Evolutionary conservation across 345 rosid species (phyloP), one percentile per base, ranked within the genome.

Genomic region (Salix suchowensis): DNA sequence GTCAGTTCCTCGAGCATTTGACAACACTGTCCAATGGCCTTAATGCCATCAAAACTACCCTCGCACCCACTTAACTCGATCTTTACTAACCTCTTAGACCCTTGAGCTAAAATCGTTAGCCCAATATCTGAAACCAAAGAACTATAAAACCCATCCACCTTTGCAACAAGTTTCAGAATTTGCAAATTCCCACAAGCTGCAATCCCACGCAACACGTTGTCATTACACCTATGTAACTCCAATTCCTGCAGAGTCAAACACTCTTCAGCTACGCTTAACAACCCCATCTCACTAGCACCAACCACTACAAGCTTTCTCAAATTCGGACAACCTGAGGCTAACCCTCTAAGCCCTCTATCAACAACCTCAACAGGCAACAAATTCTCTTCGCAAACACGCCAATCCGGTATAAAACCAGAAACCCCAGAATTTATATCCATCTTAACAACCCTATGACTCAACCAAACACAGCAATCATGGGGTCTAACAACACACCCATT

Each of bases 1-100:
- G 91, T 82, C 78, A 96, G 81, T 73, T 94, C 98, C 86, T 96
- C 99, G 1, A 94, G 89, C 99, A 96, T 92, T 68, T 88, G 96
- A 74, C 99, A 96, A 76, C 98, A 94, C 79, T 90, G 91, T 3
- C 97, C 99, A 23, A 96, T 88, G 6, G 97, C 98, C 78, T 91
- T 96, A 46, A 94, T 85, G 88, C 99, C 99, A 67, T 91, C 97
- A 39, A 90, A 94, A 46, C 98, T 92, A 77, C 99, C 99, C 78
- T 88, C 91, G 40, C 99, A 94, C 65, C 98, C 92, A 70, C 80
- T 80, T 14, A 94, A 90, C 87, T 96, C 97, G 64, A 96, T 93
- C 94, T 88, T 94, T 81, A 94, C 96, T 58, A 96, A 75, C 74
- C 97, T 89, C 87, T 85, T 92, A 58, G 97, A 92, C 75, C 97